A percentile compares a stretch with the other conserved stretches of the same genome.
These are phyloP conservation scores for Kernera saxatilis DNA, from an alignment of 345 rosid genomes.

Conservation along the genomic window DNA sequence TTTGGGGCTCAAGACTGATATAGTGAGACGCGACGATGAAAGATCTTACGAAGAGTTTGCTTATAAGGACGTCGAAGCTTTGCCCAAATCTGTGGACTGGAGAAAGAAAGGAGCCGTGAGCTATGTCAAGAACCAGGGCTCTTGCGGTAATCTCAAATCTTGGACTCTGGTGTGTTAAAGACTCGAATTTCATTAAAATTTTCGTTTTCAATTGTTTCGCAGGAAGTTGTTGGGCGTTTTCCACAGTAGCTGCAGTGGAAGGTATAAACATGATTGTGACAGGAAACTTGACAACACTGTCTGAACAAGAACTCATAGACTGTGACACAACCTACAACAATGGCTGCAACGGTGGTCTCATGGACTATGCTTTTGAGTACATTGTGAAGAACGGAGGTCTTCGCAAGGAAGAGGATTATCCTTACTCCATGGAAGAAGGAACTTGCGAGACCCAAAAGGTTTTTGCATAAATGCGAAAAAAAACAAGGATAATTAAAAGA, in stretches of 20 bases:
- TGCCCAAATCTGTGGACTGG: constrained; percentile 77
- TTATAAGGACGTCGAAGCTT: constrained; percentile 32
- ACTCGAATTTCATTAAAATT: neutral
- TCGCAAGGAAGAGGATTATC: constrained; percentile 72
- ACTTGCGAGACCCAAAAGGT: constrained; percentile 59
- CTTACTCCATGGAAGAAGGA: constrained; percentile 56
- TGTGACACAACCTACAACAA: constrained; percentile 63
- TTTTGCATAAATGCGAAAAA: neutral
- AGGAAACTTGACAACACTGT: constrained; percentile 59
- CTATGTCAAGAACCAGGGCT: constrained; percentile 78
- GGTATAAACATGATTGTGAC: constrained; percentile 77
- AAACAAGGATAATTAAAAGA: neutral
- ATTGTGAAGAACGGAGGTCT: constrained; percentile 69
- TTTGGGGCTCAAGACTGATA: constrained; percentile 44
- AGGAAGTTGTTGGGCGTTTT: constrained; percentile 99
- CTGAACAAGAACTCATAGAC: constrained; percentile 89
- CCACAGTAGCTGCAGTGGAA: constrained; percentile 81
- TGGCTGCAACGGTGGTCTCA: constrained; percentile 88
- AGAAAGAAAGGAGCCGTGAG: constrained; percentile 84
- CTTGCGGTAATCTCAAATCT: constrained; percentile 44
- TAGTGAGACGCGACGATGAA: constrained; percentile 13
- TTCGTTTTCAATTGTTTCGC: neutral
- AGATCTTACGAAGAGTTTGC: constrained; percentile 32
- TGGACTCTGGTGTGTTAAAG: neutral
- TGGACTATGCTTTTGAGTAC: constrained; percentile 81